phyloP scores from a whole-genome alignment of 352 stramenopile genomes.

The Phytophthora niederhauseri region DNA sequence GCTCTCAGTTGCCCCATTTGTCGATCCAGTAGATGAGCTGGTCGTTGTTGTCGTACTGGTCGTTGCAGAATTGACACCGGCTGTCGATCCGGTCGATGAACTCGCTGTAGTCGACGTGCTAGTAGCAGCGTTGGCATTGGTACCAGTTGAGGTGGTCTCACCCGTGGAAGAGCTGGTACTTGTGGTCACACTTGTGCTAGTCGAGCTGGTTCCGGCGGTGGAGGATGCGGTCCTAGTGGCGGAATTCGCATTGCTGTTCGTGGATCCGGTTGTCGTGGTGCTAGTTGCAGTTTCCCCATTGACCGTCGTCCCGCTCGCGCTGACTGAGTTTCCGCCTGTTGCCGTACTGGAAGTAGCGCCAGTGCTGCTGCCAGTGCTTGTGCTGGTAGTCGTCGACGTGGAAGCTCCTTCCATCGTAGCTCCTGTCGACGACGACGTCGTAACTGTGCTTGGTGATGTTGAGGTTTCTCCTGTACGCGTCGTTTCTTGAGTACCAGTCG shows the following conservation, averaged over 20 bases:
- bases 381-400: constrained; percentile 9
- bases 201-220: constrained; percentile 9
- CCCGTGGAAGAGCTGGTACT: constrained; percentile 5
- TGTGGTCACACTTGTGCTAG: constrained; percentile 8
- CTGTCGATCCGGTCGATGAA: constrained; percentile 4
- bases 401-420: constrained; percentile 16
- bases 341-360: constrained; percentile 4
- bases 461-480: constrained; percentile 11
- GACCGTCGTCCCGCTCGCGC: constrained; percentile 7
- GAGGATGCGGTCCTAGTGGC: constrained; percentile 7
- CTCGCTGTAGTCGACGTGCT: background rate
- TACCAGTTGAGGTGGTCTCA: background rate
- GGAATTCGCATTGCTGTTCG: constrained; percentile 2
- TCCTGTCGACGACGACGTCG: constrained; percentile 16
- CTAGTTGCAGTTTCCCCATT: constrained; percentile 3
- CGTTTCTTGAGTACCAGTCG: constrained; percentile 5
- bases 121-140: background rate
- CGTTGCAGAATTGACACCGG: background rate
- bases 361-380: constrained; percentile 4
- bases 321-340: constrained; percentile 12
- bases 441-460: constrained; percentile 12
- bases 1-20: constrained; percentile 3
- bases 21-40: constrained; percentile 14
- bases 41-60: constrained; percentile 7
- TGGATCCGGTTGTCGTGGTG: constrained; percentile 9